Evolutionary conservation across 305 asterid genomes (phyloP).

Genomic region (Fraxinus albicans): DNA sequence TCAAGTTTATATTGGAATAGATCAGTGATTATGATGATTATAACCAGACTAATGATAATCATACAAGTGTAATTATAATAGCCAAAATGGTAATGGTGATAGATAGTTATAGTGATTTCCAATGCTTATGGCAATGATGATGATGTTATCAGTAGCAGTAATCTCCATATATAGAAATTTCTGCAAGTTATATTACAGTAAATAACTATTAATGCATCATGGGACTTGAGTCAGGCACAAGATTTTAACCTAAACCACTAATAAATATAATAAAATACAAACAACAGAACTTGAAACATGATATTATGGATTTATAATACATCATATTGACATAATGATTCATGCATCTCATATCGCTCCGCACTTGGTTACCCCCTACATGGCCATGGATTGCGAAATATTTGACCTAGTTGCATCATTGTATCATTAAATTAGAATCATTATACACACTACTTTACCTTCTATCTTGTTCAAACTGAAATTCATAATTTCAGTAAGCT

Average conservation of each 20-base stretch:
- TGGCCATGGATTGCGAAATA: neutral
- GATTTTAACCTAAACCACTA: neutral
- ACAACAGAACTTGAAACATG: neutral
- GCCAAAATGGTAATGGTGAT: neutral
- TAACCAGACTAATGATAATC: neutral
- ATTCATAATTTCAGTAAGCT: neutral
- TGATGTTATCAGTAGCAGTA: neutral
- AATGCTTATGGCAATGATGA: neutral
- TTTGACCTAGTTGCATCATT: neutral
- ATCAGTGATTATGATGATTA: neutral
- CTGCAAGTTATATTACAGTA: neutral
- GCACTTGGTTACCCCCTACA: neutral
- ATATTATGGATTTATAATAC: neutral
- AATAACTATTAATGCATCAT: neutral
- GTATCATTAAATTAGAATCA: neutral
- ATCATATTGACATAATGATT: neutral
- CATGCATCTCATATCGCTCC: neutral
- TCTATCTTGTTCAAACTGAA: neutral
- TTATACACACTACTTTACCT: neutral
- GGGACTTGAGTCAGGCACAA: neutral
- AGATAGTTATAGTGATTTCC: neutral
- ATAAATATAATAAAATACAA: neutral
- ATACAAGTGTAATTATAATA: neutral
- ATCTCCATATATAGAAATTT: neutral
- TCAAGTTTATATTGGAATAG: conserved; percentile 2